These are phyloP conservation scores for Begonia loranthoides DNA, from an alignment of 306 rosid species.

Conservation along the genomic window DNA sequence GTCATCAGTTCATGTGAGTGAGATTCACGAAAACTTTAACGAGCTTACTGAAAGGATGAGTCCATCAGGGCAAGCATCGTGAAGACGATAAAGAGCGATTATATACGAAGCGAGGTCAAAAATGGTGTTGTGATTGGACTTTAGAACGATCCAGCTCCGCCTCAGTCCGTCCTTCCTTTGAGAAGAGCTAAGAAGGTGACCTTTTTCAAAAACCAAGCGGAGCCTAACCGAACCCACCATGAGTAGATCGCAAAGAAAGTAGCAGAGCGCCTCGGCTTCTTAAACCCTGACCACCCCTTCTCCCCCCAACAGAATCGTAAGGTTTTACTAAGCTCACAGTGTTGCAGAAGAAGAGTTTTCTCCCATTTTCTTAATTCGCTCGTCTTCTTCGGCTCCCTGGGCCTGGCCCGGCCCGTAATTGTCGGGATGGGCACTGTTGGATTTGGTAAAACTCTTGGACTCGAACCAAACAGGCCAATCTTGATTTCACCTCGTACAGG, in stretches of 20 bases:
- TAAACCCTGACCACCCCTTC: constrained; percentile 8
- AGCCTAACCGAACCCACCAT: constrained; percentile 41
- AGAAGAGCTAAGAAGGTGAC: constrained; percentile 30
- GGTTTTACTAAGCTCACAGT: not conserved
- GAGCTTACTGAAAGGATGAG: constrained; percentile 50
- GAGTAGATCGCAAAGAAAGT: constrained; percentile 2
- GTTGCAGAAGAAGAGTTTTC: no score
- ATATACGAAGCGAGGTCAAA: constrained; percentile 52
- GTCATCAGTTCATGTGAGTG: no score
- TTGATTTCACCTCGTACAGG: no score
- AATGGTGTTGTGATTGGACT: constrained; percentile 53
- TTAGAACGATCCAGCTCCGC: constrained; percentile 71
- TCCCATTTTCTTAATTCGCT: no score
- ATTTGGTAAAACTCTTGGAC: no score
- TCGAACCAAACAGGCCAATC: no score
- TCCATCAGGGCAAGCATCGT: constrained; percentile 51
- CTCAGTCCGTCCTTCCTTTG: constrained; percentile 45
- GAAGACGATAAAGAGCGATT: constrained; percentile 34
- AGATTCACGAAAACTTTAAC: not conserved
- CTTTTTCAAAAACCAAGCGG: constrained; percentile 52
- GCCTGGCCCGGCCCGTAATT: no score
- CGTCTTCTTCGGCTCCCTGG: no score
- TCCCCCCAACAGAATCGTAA: not conserved
- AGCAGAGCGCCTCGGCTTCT: not conserved
- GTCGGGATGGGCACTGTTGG: no score